Base-by-base conservation (phyloP, 2,329 filamentous ascomycete genomes). In the Hypoxylon sp. region DNA sequence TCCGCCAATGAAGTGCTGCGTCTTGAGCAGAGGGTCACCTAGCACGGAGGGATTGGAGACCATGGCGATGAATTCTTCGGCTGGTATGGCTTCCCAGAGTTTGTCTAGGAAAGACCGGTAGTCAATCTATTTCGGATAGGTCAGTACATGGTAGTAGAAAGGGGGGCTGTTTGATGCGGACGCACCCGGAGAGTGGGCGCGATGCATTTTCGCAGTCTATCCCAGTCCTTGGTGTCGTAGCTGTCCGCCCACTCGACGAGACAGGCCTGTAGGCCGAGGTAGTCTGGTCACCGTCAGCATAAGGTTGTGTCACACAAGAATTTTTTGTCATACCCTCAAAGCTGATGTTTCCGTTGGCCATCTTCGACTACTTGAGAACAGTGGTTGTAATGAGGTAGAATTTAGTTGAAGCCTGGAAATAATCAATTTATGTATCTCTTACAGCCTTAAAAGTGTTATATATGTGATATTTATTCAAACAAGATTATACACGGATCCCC, bases 211-310 rank as follows among this genome's bases (percentile, higher is more conserved):
- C 81, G 74, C 39, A 90, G 84, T 57, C 88, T 84, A 3, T 82
- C 78, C 88, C 88, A 90, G 80, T 90, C 85, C 80, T 91, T 91
- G 78, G 82, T 85, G 78, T 90, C 87, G 78, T 89, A 90, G 80
- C 85, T 88, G 76, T 90, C 87, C 66, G 87, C 87, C 88, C 88
- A 90, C 72, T 90, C 85, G 78, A 87, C 72, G 17, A 79, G 59
- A 47, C 77, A 78, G 48, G 74, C 69, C 69, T 67, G 74, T 3
- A 79, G 73, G 29, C 75, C 78, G 55, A 78, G 76, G 63, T 75
- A 78, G 58, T 79, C 74, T 77, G 37, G 13, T 17, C n/a, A 24
- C 46, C 10, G 33, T 55, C n/a, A 66, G 48, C 5, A 61, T 13
- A 31, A 52, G 14, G 9, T 10, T 22, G 37, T 26, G 31, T 59